phyloP scores from a whole-genome alignment of 495 filamentous ascomycete genomes.

The Podospora pseudopauciseta region DNA sequence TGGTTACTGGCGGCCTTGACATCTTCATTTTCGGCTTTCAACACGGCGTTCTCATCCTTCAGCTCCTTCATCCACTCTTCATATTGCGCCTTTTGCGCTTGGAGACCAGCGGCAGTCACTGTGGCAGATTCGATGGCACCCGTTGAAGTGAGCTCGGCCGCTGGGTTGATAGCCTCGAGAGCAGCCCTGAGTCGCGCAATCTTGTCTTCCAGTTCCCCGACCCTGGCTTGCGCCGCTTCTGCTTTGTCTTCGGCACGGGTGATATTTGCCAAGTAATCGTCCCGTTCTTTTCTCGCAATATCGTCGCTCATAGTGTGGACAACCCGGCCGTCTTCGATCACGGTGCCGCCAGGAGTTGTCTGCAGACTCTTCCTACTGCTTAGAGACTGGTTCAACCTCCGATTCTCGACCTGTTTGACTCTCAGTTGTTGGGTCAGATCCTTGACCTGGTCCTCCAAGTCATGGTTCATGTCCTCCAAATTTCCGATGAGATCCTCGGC shows the following conservation, averaged over 20 bases:
- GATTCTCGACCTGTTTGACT: background rate
- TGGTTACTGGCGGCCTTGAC: background rate
- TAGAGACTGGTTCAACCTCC: background rate
- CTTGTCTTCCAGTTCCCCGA: background rate
- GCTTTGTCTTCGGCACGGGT: background rate
- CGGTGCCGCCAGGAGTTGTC: background rate
- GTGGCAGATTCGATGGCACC: background rate
- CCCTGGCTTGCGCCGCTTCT: background rate
- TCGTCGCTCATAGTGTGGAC: background rate
- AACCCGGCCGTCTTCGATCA: background rate
- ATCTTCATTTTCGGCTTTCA: background rate
- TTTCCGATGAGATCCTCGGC: background rate
- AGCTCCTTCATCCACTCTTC: background rate
- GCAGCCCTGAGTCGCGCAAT: background rate
- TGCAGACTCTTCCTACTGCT: background rate
- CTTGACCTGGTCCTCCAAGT: background rate
- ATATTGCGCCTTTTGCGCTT: background rate
- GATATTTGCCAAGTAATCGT: background rate
- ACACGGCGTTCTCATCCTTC: background rate
- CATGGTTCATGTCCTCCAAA: background rate
- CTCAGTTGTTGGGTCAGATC: background rate
- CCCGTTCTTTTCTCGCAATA: background rate
- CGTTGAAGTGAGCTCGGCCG: background rate
- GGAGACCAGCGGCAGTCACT: background rate
- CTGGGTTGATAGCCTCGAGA: background rate